Percentiles rank a stretch among this genome's conserved stretches.
Conservation (phyloP, 768 basidiomycete genomes). For the Cyathus striatus region DNA sequence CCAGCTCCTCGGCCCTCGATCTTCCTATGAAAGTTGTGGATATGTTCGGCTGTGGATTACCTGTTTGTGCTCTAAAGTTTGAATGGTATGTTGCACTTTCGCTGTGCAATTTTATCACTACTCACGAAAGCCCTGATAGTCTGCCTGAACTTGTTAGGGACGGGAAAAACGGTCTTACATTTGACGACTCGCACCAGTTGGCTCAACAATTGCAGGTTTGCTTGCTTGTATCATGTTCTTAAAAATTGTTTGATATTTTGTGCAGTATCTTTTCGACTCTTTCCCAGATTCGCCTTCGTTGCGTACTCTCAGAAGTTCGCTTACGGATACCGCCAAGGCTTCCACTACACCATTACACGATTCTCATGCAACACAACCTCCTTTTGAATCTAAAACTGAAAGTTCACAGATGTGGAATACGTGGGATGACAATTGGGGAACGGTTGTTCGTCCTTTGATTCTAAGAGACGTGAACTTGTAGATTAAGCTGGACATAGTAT, state of each 20-base stretch:
- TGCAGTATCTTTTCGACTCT: slow-evolving; percentile 48
- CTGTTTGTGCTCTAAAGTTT: slow-evolving; percentile 88
- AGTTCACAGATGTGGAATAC: slow-evolving; percentile 56
- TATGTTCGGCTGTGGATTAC: slow-evolving; percentile 97
- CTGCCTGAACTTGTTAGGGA: slow-evolving; percentile 84
- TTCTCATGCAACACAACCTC: slow-evolving; percentile 13
- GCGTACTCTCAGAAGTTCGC: slow-evolving; percentile 42
- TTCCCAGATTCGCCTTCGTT: slow-evolving; percentile 60
- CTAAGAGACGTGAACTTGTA: slow-evolving; percentile 27
- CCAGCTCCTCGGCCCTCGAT: slow-evolving; percentile 85
- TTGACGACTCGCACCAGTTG: slow-evolving; percentile 61
- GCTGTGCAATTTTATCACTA: not conserved
- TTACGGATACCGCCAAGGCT: slow-evolving; percentile 26
- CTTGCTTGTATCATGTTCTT: slow-evolving; percentile 5
- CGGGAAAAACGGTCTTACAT: slow-evolving; percentile 79
- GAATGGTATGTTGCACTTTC: slow-evolving; percentile 62
- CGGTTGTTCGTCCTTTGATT: slow-evolving; percentile 56
- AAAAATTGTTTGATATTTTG: not conserved
- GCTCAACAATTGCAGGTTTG: slow-evolving; percentile 68
- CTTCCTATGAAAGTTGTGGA: slow-evolving; percentile 99
- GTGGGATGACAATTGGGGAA: slow-evolving; percentile 87
- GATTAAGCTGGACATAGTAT: not conserved
- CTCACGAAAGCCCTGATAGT: slow-evolving; percentile 31
- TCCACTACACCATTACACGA: slow-evolving; percentile 14
- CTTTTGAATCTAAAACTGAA: slow-evolving; percentile 13